These are phyloP conservation scores for Talaromyces islandicus DNA, from an alignment of 2,329 filamentous ascomycete genomes.

Conservation along the genomic window DNA sequence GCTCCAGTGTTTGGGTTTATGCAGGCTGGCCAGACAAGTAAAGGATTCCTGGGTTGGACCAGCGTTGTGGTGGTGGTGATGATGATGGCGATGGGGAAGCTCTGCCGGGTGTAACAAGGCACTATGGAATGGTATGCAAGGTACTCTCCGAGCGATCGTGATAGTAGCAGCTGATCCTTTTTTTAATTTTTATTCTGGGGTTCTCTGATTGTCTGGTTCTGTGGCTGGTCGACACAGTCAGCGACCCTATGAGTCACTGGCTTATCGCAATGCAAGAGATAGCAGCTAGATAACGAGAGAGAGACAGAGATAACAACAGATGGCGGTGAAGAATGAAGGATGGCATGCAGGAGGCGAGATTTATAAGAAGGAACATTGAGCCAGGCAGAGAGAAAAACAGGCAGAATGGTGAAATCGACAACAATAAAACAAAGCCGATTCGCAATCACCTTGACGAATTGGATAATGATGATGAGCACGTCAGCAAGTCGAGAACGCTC, in stretches of 20 bases:
- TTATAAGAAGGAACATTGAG: not conserved
- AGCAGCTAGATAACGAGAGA: not conserved
- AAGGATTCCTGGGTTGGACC: not conserved
- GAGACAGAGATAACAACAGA: not conserved
- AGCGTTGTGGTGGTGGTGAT: not conserved
- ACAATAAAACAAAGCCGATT: not conserved
- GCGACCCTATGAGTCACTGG: not conserved
- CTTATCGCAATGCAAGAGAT: not conserved
- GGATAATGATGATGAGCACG: not conserved
- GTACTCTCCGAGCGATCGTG: not conserved
- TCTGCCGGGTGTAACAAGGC: not conserved
- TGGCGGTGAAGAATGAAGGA: conserved; percentile 1
- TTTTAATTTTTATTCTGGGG: no score
- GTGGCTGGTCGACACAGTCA: not conserved
- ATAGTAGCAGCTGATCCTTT: no score
- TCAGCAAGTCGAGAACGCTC: not conserved
- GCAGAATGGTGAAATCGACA: not conserved
- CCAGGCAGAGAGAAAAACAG: not conserved
- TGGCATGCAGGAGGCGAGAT: not conserved
- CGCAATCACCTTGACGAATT: not conserved
- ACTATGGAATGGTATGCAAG: not conserved
- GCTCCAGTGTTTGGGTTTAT: not conserved
- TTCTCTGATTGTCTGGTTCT: no score
- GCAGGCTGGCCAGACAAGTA: not conserved
- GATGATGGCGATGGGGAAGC: not conserved